These are phyloP conservation scores for Gnomoniopsis smithogilvyi DNA, from an alignment of 2,329 filamentous ascomycete species.

Conservation along the genomic window DNA sequence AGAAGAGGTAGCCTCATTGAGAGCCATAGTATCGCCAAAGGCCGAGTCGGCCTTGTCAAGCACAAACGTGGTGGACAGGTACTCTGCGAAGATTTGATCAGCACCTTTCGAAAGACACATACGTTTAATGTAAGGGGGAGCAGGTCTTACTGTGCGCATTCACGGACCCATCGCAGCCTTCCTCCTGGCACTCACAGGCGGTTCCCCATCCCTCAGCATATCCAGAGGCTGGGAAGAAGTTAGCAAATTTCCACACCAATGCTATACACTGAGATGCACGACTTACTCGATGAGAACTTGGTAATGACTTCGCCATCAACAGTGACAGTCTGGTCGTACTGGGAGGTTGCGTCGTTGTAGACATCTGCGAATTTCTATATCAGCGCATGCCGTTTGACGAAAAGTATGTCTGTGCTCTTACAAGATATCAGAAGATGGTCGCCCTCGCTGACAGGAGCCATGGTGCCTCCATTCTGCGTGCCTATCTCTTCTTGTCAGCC, in stretches of 20 bases:
- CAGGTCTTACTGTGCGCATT: neutral
- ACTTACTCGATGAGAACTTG: neutral
- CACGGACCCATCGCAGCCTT: neutral
- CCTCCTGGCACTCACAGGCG: slow-evolving; percentile 3
- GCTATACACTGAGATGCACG: neutral
- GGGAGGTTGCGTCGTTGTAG: slow-evolving; percentile 1
- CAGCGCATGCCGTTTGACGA: neutral
- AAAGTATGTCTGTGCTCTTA: neutral
- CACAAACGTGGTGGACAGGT: neutral
- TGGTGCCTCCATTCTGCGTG: neutral
- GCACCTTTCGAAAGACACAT: no score
- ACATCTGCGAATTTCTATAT: neutral
- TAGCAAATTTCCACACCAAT: neutral
- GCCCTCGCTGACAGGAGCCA: neutral
- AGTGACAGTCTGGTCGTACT: slow-evolving; percentile 4
- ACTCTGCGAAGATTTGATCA: neutral
- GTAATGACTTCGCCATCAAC: slow-evolving; percentile 3
- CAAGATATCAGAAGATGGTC: slow-evolving; percentile 2
- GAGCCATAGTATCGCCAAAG: neutral
- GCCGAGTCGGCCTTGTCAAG: slow-evolving; percentile 1
- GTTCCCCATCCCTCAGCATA: slow-evolving; percentile 8
- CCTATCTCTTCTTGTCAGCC: neutral
- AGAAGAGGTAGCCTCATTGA: slow-evolving; percentile 3
- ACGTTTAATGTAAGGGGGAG: neutral
- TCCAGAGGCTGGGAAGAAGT: neutral